Percentiles rank a stretch among this genome's conserved stretches.
These are phyloP conservation scores for Pseudogymnoascus sp. DNA, from an alignment of 2,329 filamentous ascomycete species.

Conservation along the genomic window DNA sequence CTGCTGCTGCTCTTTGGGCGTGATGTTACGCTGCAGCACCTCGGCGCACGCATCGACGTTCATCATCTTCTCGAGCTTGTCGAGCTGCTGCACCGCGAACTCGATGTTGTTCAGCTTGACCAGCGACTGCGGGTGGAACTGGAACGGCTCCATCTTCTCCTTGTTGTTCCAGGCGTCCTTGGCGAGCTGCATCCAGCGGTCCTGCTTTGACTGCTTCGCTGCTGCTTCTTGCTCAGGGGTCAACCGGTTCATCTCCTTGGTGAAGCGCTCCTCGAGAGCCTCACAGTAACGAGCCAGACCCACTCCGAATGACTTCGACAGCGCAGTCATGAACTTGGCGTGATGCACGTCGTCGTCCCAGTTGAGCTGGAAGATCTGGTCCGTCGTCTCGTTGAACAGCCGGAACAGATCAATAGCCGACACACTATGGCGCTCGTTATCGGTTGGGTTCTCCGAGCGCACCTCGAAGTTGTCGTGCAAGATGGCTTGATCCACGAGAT, in stretches of 20 bases:
- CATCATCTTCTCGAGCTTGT: conserved; percentile 80
- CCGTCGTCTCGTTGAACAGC: conserved; percentile 84
- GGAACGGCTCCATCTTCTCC: conserved; percentile 91
- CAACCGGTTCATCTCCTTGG: conserved; percentile 84
- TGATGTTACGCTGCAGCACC: conserved; percentile 67
- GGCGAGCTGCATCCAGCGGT: conserved; percentile 86
- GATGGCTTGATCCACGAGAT: conserved; percentile 83
- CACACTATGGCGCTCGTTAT: conserved; percentile 83
- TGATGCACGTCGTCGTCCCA: conserved; percentile 94
- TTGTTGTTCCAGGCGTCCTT: conserved; percentile 89
- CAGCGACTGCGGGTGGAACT: conserved; percentile 93
- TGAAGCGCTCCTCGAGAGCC: conserved; percentile 74
- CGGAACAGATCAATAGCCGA: conserved; percentile 91
- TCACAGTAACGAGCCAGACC: conserved; percentile 89
- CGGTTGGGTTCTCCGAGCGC: conserved; percentile 55
- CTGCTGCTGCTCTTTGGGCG: conserved; percentile 54
- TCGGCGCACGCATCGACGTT: conserved; percentile 87
- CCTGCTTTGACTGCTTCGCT: conserved; percentile 71
- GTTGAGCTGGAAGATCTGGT: conserved; percentile 75
- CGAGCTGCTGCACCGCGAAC: conserved; percentile 84
- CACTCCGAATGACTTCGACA: conserved; percentile 74
- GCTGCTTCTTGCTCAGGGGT: conserved; percentile 80
- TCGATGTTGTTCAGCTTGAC: conserved; percentile 98
- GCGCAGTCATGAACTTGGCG: conserved; percentile 92
- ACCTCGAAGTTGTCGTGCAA: conserved; percentile 83